Evolutionary conservation across 805 yeast species (phyloP), one percentile per base, ranked within the genome.

Genomic region (Yarrowia divulgata): DNA sequence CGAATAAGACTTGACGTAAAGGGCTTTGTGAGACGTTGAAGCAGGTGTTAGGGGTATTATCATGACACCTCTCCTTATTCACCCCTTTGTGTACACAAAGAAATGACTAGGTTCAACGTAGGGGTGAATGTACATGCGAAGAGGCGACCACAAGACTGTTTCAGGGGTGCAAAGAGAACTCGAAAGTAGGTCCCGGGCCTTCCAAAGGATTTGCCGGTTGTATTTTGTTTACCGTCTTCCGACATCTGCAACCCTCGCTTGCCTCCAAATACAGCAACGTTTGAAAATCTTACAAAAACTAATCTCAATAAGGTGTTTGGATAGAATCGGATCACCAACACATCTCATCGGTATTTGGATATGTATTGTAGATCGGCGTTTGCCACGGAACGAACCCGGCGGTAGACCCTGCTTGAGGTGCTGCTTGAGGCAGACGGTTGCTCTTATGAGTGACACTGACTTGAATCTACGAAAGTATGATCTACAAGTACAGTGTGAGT

Each of bases 51-150:
- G 29, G 29, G 29, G 29, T 23, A 23, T 23, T 23, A 23, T 23
- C n/a, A n/a, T n/a, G n/a, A n/a, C n/a, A n/a, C n/a, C n/a, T n/a
- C n/a, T 9, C 54, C 9, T 19, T 14, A 5, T 23, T 23, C 29
- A 23, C 29, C 29, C 29, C 29, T 8, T 19, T 16, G 18, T 9
- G n/a, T 18, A 35, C 10, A 50, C 57, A 50, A 50, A 35, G 57
- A 35, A 34, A 14, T 29, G 10, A 50, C 57, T 35, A 16, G 35
- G 57, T 50, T 49, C 12, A 18, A 50, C 57, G 57, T 50, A 50
- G 57, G 57, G 57, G 57, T 50, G 54, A 49, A 32, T 16, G 8
- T 48, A 10, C 29, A 9, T 29, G 18, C 50, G 34, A 9, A 46
- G 18, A 46, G 34, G 23, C 32, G 18, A 23, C 16, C n/a, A 10